Evolutionary conservation across 257 asterid genomes (phyloP), one percentile per base, ranked within the genome.

Genomic region (Thymus quinquecostatus): DNA sequence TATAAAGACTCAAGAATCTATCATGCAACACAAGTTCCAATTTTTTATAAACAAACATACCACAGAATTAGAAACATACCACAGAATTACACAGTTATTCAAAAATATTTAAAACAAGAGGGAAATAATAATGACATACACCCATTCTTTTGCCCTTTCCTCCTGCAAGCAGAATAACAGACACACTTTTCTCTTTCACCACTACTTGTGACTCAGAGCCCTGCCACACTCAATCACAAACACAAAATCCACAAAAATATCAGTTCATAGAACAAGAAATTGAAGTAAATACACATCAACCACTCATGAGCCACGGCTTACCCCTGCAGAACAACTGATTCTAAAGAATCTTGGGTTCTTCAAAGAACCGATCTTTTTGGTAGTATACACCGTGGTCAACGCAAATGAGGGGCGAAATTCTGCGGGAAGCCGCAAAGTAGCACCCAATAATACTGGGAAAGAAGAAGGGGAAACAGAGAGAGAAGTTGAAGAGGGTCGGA

Each of bases 61-160:
- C 47, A 58, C 44, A 40, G 1, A 59, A 34, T 36, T 33, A 64
- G 8, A 72, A 55, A 11, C 41, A 71, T 10, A 68, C 54, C 47
- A 58, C 44, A 40, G 1, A 59, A 34, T 36, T 33, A 64, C 13
- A 72, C 1, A 36, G 11, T 54, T 55, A 8, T 62, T 40, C 53
- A 62, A 62, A 62, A 62, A 21, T 2, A 9, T 8, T 56, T 8
- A 36, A 36, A 36, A 36, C 3, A 2, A 38, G 6, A 38, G 6
- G 41, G 41, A 38, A 38, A 38, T 38, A 38, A 38, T 38, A 27
- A 2, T 27, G 51, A 41, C 53, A 82, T 85, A 92, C 99, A 6
- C 98, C 98, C 98, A 95, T 95, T 82, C 97, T 87, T 79, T 95
- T 95, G 34, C 99, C 98, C 81, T 87, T 86, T 58, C 99, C 99